phyloP scores from a whole-genome alignment of 257 asterid genomes.

The Fraxinus excelsior region DNA sequence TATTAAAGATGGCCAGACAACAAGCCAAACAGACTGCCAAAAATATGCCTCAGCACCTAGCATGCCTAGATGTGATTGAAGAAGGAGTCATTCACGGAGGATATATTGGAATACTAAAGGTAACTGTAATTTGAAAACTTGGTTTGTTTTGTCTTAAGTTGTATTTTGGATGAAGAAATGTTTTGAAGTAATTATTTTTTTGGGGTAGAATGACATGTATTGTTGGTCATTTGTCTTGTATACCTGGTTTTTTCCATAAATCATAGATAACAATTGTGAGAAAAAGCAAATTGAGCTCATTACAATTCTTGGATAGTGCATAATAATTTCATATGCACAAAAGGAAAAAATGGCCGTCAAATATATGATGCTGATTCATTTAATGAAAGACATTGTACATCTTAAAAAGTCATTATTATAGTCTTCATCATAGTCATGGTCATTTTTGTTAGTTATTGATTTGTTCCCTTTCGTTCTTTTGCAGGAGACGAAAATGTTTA shows the following conservation, averaged over 20 bases:
- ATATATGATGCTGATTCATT: not conserved
- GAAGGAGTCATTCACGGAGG: constrained; percentile 96
- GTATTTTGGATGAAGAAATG: constrained; percentile 9
- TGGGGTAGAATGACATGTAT: not conserved
- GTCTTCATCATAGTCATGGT: not conserved
- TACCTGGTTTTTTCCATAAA: not conserved
- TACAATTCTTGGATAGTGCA: not conserved
- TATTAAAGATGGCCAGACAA: constrained; percentile 64
- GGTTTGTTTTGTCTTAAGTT: constrained; percentile 16
- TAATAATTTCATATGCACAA: not conserved
- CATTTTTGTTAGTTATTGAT: not conserved
- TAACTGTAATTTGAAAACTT: constrained; percentile 32
- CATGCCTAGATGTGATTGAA: constrained; percentile 87
- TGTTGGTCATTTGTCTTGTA: constrained; percentile 21
- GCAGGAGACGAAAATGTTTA: constrained; percentile 71
- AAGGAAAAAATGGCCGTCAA: not conserved
- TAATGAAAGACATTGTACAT: not conserved
- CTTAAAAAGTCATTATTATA: not conserved
- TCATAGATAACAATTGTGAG: not conserved
- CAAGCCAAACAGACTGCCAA: constrained; percentile 67
- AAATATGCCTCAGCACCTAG: constrained; percentile 89
- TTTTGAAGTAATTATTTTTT: not conserved
- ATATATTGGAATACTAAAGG: constrained; percentile 84
- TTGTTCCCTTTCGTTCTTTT: constrained; percentile 7
- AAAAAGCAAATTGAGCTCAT: not conserved